Evolutionary conservation across 2,329 filamentous ascomycete genomes (phyloP).

Genomic region (Cytospora leucostoma): DNA sequence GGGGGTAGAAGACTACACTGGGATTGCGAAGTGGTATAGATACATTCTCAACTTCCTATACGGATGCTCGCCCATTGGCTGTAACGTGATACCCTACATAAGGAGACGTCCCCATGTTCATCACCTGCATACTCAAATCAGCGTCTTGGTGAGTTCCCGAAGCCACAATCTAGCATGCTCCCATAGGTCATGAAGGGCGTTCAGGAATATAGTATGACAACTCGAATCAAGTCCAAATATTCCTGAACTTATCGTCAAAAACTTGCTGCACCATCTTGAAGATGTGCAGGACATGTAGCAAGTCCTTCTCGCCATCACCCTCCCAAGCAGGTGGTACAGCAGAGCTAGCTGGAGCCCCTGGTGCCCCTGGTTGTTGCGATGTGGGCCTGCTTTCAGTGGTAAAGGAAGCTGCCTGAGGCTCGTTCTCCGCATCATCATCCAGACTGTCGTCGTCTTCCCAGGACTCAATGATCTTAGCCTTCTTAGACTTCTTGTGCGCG

Average conservation of each 20-base stretch:
- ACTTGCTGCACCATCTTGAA: conserved; percentile 59
- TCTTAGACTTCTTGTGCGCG: conserved; percentile 33
- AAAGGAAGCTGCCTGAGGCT: background rate
- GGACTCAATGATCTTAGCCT: conserved; percentile 43
- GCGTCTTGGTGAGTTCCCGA: too few relatives aligned
- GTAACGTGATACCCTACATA: too few relatives aligned
- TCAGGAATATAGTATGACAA: too few relatives aligned
- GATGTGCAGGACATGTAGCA: conserved; percentile 59
- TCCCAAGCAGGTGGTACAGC: conserved; percentile 23
- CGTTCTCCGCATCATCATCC: conserved; percentile 32
- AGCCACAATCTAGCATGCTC: too few relatives aligned
- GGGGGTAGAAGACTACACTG: too few relatives aligned
- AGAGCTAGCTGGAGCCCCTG: background rate
- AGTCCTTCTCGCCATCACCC: conserved; percentile 44
- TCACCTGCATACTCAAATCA: too few relatives aligned
- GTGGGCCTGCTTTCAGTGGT: conserved; percentile 29
- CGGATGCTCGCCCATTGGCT: too few relatives aligned
- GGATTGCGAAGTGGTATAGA: too few relatives aligned
- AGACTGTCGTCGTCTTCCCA: conserved; percentile 47
- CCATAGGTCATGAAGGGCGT: background rate
- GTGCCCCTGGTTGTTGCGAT: conserved; percentile 36
- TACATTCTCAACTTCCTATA: too few relatives aligned
- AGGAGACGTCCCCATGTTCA: background rate
- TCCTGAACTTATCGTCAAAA: conserved; percentile 65
- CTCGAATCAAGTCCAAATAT: conserved; percentile 55